These are phyloP conservation scores for Vanrija sp. DNA, from an alignment of 1,284 basidiomycete genomes.

Conservation along the genomic window DNA sequence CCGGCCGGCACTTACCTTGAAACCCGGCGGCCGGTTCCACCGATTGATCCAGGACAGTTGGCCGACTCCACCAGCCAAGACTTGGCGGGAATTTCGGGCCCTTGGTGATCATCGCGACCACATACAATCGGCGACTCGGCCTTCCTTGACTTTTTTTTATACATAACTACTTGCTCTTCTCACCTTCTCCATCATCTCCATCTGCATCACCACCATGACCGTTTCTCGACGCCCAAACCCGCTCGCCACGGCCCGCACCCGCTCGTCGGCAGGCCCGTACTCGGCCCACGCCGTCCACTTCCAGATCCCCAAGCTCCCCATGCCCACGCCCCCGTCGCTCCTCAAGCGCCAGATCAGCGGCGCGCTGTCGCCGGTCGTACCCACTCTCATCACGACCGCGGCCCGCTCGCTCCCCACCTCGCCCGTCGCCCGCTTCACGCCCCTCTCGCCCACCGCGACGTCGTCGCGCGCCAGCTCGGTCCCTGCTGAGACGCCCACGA, in stretches of 20 bases:
- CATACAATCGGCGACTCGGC: too few relatives aligned
- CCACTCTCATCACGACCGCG: conserved; percentile 1
- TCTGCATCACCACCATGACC: background rate
- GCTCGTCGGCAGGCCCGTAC: conserved; percentile 2
- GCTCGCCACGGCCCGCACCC: background rate
- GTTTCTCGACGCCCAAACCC: background rate
- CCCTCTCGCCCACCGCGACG: background rate
- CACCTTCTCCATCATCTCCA: too few relatives aligned
- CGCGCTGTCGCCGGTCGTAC: conserved; percentile 1
- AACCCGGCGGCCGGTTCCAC: too few relatives aligned
- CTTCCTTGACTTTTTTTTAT: too few relatives aligned
- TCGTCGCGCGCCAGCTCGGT: background rate
- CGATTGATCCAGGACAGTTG: too few relatives aligned
- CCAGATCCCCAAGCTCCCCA: conserved; percentile 23
- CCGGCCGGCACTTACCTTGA: too few relatives aligned
- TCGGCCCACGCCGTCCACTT: conserved; percentile 33
- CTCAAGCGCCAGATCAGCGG: conserved; percentile 18
- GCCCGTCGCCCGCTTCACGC: background rate
- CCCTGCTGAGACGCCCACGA: background rate
- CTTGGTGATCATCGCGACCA: too few relatives aligned
- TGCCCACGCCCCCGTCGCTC: conserved; percentile 33
- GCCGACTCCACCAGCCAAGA: too few relatives aligned
- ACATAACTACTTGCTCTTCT: too few relatives aligned
- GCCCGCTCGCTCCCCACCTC: background rate
- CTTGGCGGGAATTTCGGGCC: too few relatives aligned